These are phyloP conservation scores for Rhododendron molle DNA, from an alignment of 148 eudicot species.

Conservation along the genomic window DNA sequence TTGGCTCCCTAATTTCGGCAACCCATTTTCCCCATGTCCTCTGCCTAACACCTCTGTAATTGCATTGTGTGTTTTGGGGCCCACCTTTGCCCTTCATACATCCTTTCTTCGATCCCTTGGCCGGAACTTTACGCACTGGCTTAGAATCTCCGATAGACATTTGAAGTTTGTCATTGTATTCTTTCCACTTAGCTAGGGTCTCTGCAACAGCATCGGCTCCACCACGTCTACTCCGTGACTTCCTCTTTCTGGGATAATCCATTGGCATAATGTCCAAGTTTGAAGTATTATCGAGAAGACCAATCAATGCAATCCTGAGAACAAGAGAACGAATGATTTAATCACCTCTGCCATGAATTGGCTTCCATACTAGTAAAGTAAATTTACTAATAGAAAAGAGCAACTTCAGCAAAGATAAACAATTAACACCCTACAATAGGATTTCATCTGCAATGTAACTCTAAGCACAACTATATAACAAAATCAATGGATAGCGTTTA, in stretches of 20 bases:
- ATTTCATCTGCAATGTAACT: neutral
- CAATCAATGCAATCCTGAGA: constrained; percentile 38
- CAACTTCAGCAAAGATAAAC: neutral
- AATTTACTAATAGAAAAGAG: too few species aligned
- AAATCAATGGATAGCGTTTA: neutral
- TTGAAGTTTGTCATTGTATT: constrained; percentile 40
- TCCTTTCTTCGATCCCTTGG: constrained; percentile 90
- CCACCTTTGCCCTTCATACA: constrained; percentile 98
- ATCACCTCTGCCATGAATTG: neutral
- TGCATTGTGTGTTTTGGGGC: constrained; percentile 56
- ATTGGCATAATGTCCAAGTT: constrained; percentile 14
- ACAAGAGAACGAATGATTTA: neutral
- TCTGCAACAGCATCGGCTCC: constrained; percentile 38
- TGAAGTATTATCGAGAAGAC: constrained; percentile 25
- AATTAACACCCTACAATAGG: neutral
- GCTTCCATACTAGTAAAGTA: neutral
- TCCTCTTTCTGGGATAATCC: constrained; percentile 52
- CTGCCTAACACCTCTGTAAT: constrained; percentile 79
- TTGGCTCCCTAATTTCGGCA: constrained; percentile 80
- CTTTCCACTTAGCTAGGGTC: constrained; percentile 71
- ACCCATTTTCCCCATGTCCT: constrained; percentile 98
- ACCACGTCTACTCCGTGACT: constrained; percentile 43
- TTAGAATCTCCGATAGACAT: constrained; percentile 15
- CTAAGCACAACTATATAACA: neutral
- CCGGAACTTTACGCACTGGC: constrained; percentile 53